Evolutionary conservation across 768 basidiomycete genomes (phyloP).

Genomic region (Trametes cingulata): DNA sequence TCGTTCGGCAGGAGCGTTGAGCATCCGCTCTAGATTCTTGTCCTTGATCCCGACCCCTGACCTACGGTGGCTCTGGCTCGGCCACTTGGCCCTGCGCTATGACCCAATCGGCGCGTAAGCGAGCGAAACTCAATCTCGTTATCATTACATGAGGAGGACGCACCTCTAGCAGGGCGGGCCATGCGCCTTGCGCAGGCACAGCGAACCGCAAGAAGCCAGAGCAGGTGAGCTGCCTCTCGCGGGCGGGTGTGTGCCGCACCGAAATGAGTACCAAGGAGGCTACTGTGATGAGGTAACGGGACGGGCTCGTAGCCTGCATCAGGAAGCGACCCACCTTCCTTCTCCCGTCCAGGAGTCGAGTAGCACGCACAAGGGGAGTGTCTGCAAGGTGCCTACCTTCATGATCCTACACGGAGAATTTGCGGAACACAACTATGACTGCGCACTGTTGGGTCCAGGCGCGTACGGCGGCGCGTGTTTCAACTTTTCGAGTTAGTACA

Average conservation of each 20-base stretch:
- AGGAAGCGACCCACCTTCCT: conserved; percentile 14
- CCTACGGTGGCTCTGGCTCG: not conserved
- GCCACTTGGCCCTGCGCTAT: not conserved
- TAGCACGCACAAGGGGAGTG: conserved; percentile 1
- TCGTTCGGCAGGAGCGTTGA: not conserved
- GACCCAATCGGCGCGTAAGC: not conserved
- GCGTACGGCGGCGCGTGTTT: not conserved
- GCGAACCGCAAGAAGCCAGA: not conserved
- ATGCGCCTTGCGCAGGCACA: not conserved
- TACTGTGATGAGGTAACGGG: too few species aligned
- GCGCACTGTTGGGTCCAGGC: not conserved
- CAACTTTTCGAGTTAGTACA: not conserved
- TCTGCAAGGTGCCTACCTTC: conserved; percentile 15
- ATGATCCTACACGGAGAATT: not conserved
- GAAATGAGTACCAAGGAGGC: too few species aligned
- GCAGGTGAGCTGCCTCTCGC: not conserved
- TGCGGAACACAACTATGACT: conserved; percentile 14
- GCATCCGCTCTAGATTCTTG: not conserved
- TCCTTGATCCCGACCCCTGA: not conserved
- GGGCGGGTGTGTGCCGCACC: not conserved
- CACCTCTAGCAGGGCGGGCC: not conserved
- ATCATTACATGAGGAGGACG: conserved; percentile 15
- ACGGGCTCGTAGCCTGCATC: not conserved
- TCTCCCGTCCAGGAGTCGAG: conserved; percentile 3
- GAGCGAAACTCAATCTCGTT: conserved; percentile 11